Conservation (phyloP, 2,329 filamentous ascomycete species). For the Chaetomiaceae sp. region DNA sequence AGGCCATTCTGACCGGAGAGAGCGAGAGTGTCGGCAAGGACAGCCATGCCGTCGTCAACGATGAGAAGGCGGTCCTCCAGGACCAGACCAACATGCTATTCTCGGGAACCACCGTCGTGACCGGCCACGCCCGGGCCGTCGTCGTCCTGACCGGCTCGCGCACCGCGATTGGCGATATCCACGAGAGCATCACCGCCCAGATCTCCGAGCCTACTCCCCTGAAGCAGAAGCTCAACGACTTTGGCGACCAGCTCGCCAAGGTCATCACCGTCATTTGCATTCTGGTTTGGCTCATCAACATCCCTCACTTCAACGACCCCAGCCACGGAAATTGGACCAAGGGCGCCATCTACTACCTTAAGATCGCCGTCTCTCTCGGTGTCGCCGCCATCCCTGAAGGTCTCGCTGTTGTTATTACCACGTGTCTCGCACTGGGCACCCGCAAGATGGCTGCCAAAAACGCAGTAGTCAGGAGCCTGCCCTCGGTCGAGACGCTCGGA, state of each 20-base stretch:
- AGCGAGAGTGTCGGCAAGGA: slow-evolving; percentile 96
- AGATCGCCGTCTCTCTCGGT: slow-evolving; percentile 97
- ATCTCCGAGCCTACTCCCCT: slow-evolving; percentile 96
- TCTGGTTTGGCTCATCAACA: slow-evolving; percentile 97
- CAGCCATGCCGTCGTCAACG: slow-evolving; percentile 58
- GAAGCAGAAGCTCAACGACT: slow-evolving; percentile 98
- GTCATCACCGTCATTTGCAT: slow-evolving; percentile 97
- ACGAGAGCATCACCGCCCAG: slow-evolving; percentile 96
- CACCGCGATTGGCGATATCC: slow-evolving; percentile 96
- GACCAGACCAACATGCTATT: slow-evolving; percentile 98
- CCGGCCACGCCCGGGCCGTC: slow-evolving; percentile 83
- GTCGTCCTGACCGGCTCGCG: slow-evolving; percentile 85
- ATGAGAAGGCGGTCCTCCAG: slow-evolving; percentile 86
- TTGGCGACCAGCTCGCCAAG: slow-evolving; percentile 92
- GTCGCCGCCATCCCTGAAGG: slow-evolving; percentile 97
- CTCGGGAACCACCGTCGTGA: slow-evolving; percentile 95
- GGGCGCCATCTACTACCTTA: slow-evolving; percentile 98
- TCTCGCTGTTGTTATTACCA: slow-evolving; percentile 97
- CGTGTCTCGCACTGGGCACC: slow-evolving; percentile 90
- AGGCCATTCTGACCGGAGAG: slow-evolving; percentile 94
- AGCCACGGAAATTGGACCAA: slow-evolving; percentile 91
- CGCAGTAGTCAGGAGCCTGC: slow-evolving; percentile 90
- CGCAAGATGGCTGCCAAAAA: slow-evolving; percentile 99
- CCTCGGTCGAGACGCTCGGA: slow-evolving; percentile 94
- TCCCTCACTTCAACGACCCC: slow-evolving; percentile 92